These are phyloP conservation scores for Yarrowia osloensis DNA, from an alignment of 805 yeast genomes.

Conservation along the genomic window DNA sequence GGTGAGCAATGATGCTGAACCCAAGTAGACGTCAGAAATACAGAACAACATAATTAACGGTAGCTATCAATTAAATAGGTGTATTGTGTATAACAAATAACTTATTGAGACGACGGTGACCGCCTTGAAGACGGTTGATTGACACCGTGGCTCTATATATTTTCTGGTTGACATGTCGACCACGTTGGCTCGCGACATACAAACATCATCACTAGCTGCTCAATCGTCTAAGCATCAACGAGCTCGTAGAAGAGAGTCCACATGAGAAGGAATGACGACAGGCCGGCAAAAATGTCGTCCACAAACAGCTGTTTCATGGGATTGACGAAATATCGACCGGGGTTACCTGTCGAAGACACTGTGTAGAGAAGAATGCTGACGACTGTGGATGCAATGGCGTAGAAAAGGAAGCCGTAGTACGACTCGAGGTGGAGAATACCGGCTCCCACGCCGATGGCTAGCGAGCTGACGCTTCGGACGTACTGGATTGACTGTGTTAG, in stretches of 20 bases:
- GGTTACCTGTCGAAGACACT: constrained; percentile 44
- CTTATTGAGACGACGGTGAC: background rate
- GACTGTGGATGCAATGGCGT: constrained; percentile 44
- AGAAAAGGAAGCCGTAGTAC: constrained; percentile 51
- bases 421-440: constrained; percentile 59
- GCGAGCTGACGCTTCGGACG: constrained; percentile 52
- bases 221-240: constrained; percentile 42
- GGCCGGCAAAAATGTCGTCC: constrained; percentile 50
- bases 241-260: constrained; percentile 60
- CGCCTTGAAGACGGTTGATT: too few species aligned
- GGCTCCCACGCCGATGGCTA: constrained; percentile 55
- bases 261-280: constrained; percentile 57
- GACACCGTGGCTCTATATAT: background rate
- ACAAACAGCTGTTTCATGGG: constrained; percentile 49
- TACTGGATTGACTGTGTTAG: constrained; percentile 34
- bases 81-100: constrained; percentile 2
- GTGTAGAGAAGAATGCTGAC: constrained; percentile 43
- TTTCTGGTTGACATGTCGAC: background rate
- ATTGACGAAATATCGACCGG: constrained; percentile 46
- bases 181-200: too few species aligned
- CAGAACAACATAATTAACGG: background rate
- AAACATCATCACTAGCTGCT: too few species aligned
- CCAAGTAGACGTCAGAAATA: too few species aligned
- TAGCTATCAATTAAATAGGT: background rate
- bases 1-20: too few species aligned